Conservation (phyloP, 768 basidiomycete genomes). For the Gyrodon lividus region DNA sequence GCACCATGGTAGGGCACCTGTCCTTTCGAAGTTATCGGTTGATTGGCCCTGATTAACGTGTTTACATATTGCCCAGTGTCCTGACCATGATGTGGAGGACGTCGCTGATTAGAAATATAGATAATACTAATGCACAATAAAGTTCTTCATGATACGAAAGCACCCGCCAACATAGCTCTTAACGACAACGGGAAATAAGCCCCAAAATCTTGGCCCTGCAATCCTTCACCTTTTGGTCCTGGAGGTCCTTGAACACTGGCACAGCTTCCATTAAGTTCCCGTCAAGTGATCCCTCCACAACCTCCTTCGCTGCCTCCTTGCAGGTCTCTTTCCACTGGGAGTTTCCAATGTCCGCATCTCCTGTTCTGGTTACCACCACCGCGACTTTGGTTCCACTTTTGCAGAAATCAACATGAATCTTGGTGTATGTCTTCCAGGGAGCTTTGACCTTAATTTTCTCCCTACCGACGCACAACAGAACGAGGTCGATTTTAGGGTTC, state of each 20-base stretch:
- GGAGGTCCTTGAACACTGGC: slow-evolving; percentile 11
- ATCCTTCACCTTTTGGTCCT: slow-evolving; percentile 13
- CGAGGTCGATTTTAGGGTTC: slow-evolving; percentile 15
- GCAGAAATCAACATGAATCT: slow-evolving; percentile 18
- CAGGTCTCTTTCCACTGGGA: slow-evolving; percentile 20
- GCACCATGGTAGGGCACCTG: background rate
- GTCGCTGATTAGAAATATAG: no score
- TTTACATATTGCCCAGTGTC: no score
- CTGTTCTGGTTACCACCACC: slow-evolving; percentile 17
- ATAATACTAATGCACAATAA: no score
- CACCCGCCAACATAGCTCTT: no score
- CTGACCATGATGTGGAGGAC: no score
- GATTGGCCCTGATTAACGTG: no score
- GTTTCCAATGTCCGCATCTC: slow-evolving; percentile 4
- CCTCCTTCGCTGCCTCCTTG: slow-evolving; percentile 1
- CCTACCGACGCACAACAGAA: slow-evolving; percentile 22
- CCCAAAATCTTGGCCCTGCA: slow-evolving; percentile 21
- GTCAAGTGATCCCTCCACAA: slow-evolving; percentile 14
- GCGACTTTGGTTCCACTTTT: slow-evolving; percentile 9
- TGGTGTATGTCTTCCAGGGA: slow-evolving; percentile 22
- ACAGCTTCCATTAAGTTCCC: slow-evolving; percentile 17
- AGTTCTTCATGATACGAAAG: no score
- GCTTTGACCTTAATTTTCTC: slow-evolving; percentile 14
- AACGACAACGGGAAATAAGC: slow-evolving; percentile 17
- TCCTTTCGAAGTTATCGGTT: no score